A percentile compares a stretch with the other conserved stretches of the same genome.
phyloP scores from a whole-genome alignment of 176 grass and related monocot species.

The Avena insularis region DNA sequence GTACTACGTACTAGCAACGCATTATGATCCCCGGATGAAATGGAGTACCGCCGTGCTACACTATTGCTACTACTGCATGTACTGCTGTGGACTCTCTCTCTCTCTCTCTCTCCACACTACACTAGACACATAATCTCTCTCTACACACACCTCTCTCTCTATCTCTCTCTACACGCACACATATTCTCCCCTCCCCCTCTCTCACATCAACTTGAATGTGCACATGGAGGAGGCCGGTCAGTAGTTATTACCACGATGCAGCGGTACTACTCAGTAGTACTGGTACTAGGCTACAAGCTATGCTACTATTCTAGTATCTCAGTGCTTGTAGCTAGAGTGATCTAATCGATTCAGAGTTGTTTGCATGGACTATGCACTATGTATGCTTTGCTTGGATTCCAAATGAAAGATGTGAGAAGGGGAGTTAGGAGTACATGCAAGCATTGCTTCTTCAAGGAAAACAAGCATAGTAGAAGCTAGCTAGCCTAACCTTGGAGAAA shows the following conservation, averaged over 20 bases:
- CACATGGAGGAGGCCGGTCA: slow-evolving; percentile 38
- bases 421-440: not conserved
- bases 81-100: not conserved
- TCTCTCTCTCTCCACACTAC: too few relatives aligned
- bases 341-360: slow-evolving; percentile 13
- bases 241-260: slow-evolving; percentile 39
- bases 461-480: not conserved
- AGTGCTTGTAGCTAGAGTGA: not conserved
- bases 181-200: not conserved
- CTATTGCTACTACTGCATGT: not conserved
- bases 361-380: slow-evolving; percentile 28
- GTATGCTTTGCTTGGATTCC: not conserved
- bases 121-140: too few relatives aligned
- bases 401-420: not conserved
- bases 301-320: not conserved
- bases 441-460: slow-evolving; percentile 37
- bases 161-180: too few relatives aligned
- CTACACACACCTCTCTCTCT: too few relatives aligned
- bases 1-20: not conserved
- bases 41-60: slow-evolving; percentile 9
- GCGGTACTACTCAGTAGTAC: not conserved
- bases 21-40: slow-evolving; percentile 35
- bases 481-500: not conserved
- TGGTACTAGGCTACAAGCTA: slow-evolving; percentile 8
- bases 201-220: slow-evolving; percentile 15